Percentiles rank a stretch among this genome's conserved stretches.
Evolutionary conservation across 2,329 filamentous ascomycete genomes (phyloP).

Genomic region (Tolypocladium guangdongense): DNA sequence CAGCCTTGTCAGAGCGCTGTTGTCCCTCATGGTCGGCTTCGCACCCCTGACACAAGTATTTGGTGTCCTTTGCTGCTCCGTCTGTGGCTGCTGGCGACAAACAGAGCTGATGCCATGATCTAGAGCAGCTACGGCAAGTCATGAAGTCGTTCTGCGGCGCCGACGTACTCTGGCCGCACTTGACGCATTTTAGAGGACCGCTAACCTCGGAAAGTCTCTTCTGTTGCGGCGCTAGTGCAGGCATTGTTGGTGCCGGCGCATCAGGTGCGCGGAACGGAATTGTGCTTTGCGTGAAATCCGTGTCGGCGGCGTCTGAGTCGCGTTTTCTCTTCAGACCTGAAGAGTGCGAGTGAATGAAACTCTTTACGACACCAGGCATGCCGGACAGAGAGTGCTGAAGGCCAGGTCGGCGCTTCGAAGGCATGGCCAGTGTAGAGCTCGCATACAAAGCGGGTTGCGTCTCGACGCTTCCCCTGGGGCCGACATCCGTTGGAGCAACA

Average conservation of each 20-base stretch:
- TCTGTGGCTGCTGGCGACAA: conserved; percentile 2
- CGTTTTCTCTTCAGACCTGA: conserved; percentile 18
- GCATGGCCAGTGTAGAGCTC: conserved; percentile 4
- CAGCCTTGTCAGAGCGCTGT: conserved; percentile 2
- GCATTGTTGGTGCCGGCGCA: neutral
- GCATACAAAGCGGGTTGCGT: neutral
- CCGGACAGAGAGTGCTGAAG: neutral
- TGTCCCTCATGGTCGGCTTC: neutral
- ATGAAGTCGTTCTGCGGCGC: conserved; percentile 3
- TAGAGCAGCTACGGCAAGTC: conserved; percentile 11
- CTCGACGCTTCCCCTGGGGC: neutral
- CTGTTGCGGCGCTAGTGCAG: neutral
- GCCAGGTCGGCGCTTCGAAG: neutral
- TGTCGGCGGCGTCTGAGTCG: conserved; percentile 4
- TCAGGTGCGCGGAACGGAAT: conserved; percentile 14
- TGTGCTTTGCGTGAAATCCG: conserved; percentile 22
- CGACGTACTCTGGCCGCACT: conserved; percentile 7
- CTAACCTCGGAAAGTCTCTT: neutral
- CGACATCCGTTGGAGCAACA: neutral
- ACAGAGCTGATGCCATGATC: conserved; percentile 15
- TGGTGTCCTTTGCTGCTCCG: neutral
- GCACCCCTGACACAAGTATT: conserved; percentile 12
- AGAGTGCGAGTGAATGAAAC: neutral
- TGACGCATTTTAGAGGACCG: conserved; percentile 1
- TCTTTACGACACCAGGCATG: neutral